A percentile compares a stretch with the other conserved stretches of the same genome.
These are phyloP conservation scores for Avena atlantica DNA, from an alignment of 176 grass and related monocot species.

Conservation along the genomic window DNA sequence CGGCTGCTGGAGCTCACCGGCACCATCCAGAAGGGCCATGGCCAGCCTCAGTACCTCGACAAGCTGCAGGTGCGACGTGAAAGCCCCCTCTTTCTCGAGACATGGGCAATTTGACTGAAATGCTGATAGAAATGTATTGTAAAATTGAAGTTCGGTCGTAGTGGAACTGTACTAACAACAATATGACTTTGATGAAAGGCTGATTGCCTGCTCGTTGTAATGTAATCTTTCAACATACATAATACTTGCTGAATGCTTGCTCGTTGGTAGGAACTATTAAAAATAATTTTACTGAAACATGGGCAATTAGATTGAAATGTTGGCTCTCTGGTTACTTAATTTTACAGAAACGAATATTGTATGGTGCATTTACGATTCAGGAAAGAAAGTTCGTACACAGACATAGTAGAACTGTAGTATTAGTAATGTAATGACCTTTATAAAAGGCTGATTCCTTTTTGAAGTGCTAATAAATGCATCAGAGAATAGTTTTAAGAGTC, in stretches of 20 bases:
- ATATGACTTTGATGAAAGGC: background rate
- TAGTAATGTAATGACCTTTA: background rate
- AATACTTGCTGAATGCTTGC: background rate
- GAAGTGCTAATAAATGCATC: background rate
- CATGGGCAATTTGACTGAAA: background rate
- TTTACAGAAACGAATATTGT: background rate
- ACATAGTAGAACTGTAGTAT: background rate
- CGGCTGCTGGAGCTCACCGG: constrained; percentile 86
- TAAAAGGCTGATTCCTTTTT: background rate
- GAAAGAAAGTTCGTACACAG: background rate
- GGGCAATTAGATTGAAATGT: background rate
- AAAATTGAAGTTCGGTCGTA: background rate
- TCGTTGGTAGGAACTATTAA: background rate
- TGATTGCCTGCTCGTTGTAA: background rate
- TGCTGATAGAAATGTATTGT: background rate
- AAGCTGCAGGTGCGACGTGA: constrained; percentile 68
- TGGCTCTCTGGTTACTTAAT: background rate
- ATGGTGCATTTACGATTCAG: background rate
- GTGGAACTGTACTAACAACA: background rate
- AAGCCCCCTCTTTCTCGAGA: background rate
- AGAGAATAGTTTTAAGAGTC: background rate
- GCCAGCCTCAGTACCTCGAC: constrained; percentile 91
- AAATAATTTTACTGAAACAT: background rate
- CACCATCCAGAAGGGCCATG: constrained; percentile 88
- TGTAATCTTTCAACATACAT: background rate